Evolutionary conservation across 2,329 filamentous ascomycete species (phyloP).

Genomic region (Chrysosphaeria jannelii): DNA sequence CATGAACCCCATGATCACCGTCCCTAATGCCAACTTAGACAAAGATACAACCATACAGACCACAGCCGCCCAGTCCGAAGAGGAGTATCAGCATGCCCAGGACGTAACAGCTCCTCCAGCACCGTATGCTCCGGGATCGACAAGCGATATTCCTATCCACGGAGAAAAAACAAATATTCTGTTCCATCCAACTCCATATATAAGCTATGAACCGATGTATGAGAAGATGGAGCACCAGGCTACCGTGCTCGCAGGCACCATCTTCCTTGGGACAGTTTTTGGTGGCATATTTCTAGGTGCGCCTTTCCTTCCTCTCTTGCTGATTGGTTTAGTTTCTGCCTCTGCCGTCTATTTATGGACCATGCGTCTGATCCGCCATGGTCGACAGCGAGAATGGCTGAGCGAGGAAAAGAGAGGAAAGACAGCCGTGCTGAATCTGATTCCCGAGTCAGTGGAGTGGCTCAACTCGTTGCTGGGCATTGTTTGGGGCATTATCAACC

Average conservation of each 20-base stretch:
- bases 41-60: constrained; percentile 46
- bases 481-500: constrained; percentile 76
- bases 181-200: constrained; percentile 76
- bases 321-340: constrained; percentile 37
- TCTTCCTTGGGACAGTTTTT: constrained; percentile 45
- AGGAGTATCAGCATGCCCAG: constrained; percentile 60
- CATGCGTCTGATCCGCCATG: constrained; percentile 59
- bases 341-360: constrained; percentile 72
- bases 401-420: constrained; percentile 64
- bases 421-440: constrained; percentile 60
- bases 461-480: constrained; percentile 70
- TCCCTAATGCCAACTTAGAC: constrained; percentile 70
- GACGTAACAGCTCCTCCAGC: constrained; percentile 79
- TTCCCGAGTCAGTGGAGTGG: constrained; percentile 87
- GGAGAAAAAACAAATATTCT: constrained; percentile 91
- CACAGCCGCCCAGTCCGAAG: constrained; percentile 35
- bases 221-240: constrained; percentile 42
- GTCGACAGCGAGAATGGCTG: constrained; percentile 61
- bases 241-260: constrained; percentile 34
- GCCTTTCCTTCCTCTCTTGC: constrained; percentile 43
- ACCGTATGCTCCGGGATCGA: constrained; percentile 50
- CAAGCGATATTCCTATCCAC: constrained; percentile 80
- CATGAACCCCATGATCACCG: constrained; percentile 44
- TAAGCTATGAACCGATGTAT: constrained; percentile 79
- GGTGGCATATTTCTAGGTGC: constrained; percentile 58